Conservation (phyloP, 163 green algal species). For the Chlamydomonas reinhardtii region DNA sequence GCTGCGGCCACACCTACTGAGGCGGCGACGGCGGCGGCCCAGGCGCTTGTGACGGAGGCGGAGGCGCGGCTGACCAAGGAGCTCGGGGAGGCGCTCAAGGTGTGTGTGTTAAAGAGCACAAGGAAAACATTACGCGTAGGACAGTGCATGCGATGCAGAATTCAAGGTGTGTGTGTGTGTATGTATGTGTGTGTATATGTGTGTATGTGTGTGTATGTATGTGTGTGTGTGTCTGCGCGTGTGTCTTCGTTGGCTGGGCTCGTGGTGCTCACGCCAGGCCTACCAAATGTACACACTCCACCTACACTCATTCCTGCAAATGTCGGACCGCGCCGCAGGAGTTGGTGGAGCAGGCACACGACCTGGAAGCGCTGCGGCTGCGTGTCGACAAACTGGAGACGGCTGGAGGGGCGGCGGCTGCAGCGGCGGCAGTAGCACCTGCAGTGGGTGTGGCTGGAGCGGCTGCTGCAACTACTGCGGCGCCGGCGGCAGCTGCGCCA, state of each 20-base stretch:
- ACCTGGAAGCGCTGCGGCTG: constrained; percentile 16
- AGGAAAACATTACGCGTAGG: no score
- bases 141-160: no score
- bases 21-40: background rate
- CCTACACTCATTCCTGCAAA: no score
- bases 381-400: constrained; percentile 6
- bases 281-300: no score
- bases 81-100: constrained; percentile 34
- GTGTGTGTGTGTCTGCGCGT: no score
- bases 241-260: no score
- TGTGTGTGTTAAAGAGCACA: no score
- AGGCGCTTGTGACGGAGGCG: background rate
- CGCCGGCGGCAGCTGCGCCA: background rate
- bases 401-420: background rate
- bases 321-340: background rate
- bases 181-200: no score
- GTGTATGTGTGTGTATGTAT: no score
- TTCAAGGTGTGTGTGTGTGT: no score
- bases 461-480: background rate
- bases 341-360: constrained; percentile 11
- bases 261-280: no score
- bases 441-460: background rate
- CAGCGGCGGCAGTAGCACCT: no score
- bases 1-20: background rate
- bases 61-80: constrained; percentile 13